Percentiles rank a stretch among this genome's conserved stretches.
phyloP scores from a whole-genome alignment of 176 grass and related monocot species.

The Carex cristatella region DNA sequence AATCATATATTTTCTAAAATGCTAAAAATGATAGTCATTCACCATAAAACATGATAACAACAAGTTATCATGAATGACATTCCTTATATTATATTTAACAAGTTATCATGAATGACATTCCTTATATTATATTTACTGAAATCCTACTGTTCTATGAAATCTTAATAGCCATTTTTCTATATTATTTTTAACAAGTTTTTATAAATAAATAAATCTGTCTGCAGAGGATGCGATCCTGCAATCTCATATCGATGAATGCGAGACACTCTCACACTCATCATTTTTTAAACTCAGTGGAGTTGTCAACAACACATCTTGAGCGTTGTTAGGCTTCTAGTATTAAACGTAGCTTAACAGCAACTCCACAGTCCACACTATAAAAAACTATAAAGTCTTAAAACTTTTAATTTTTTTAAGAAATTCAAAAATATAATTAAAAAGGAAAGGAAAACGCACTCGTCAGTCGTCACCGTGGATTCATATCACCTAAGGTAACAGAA shows the following conservation, averaged over 20 bases:
- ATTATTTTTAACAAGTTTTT: neutral
- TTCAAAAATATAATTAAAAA: neutral
- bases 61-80: no score
- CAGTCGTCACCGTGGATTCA: neutral
- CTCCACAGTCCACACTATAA: neutral
- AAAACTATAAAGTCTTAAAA: neutral
- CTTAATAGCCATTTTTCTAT: no score
- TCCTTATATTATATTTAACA: no score
- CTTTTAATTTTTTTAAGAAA: neutral
- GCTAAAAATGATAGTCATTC: no score
- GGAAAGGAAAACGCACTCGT: neutral
- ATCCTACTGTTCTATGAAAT: no score
- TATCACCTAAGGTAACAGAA: no score
- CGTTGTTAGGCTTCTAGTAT: neutral
- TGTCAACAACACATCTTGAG: neutral
- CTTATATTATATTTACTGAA: no score
- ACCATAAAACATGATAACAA: no score
- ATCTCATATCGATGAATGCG: neutral
- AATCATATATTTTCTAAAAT: no score
- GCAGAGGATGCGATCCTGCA: no score
- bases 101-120: no score
- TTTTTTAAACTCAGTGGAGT: neutral
- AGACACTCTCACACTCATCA: neutral
- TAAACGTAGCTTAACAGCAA: conserved; percentile 31
- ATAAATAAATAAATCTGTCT: no score